Conservation (phyloP, 169 alveolate genomes). For the Plasmodium vivax region DNA sequence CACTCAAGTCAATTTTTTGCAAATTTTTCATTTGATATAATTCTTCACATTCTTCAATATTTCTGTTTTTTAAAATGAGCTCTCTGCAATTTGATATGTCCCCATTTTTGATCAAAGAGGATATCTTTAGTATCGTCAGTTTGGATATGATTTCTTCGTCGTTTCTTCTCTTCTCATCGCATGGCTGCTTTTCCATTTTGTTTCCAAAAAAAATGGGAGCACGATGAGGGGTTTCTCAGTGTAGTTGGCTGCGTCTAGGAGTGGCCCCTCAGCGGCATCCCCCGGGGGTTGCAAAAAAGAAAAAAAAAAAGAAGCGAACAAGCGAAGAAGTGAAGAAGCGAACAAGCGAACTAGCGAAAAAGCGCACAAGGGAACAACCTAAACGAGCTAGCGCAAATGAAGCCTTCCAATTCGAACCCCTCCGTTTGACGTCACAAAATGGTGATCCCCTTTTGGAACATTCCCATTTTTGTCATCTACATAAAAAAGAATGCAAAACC, state of each 20-base stretch:
- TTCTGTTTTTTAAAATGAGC: constrained; percentile 76
- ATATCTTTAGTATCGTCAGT: constrained; percentile 77
- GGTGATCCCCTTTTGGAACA: not conserved
- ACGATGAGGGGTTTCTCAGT: not conserved
- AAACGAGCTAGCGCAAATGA: not conserved
- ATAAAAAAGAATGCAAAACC: not conserved
- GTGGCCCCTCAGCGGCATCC: not conserved
- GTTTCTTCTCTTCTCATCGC: not conserved
- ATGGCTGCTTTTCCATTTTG: constrained; percentile 25
- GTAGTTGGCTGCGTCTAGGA: not conserved
- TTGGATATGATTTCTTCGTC: constrained; percentile 27
- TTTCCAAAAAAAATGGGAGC: not conserved
- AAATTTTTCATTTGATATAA: constrained; percentile 81
- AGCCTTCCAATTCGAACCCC: not conserved
- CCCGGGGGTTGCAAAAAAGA: not conserved
- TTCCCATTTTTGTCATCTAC: not conserved
- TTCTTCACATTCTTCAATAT: constrained; percentile 79
- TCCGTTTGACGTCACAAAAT: not conserved
- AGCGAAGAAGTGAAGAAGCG: not conserved
- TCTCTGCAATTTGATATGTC: constrained; percentile 76
- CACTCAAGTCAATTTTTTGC: constrained; percentile 53
- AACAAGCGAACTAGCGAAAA: not conserved
- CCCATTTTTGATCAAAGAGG: constrained; percentile 79
- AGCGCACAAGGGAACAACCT: not conserved
- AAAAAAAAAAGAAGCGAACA: not conserved